Base-by-base conservation (phyloP, 2,329 filamentous ascomycete genomes). In the Fusarium drepaniforme region DNA sequence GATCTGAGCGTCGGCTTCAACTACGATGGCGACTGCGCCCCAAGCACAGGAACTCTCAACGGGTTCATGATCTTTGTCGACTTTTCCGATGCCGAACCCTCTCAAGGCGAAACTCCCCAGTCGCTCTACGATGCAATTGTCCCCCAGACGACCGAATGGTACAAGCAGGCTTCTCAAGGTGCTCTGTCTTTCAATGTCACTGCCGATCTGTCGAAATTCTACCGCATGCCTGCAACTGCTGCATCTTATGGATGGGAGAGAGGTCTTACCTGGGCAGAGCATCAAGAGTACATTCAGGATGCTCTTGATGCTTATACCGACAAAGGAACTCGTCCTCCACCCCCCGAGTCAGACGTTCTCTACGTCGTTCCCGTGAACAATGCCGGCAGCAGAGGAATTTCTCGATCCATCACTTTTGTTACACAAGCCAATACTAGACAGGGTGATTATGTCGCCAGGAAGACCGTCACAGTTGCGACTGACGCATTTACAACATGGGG, bases 41-140 rank as follows among this genome's bases (percentile, higher is more conserved):
- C 82, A 1, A 80, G 79, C 58, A 78, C 74, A 0, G 83, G 83
- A 9, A 78, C 77, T 0, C 70, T 83, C 3, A 73, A 64, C 11
- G 81, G 77, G 13, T 80, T 77, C 66, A 83, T 84, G 82, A 74
- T 84, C 23, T 84, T 84, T 67, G 76, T 84, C 61, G 82, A 84
- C 73, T 84, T 83, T 59, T 66, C 72, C 3, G 82, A 83, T 15
- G 46, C 64, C 4, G 75, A 75, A 12, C 69, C 72, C 0, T 46
- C 65, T n/a, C 72, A 77, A 33, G 70, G 59, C 4, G 74, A 79
- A 18, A 71, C 78, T 0, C 79, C 80, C 0, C 25, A 80, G 44
- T 59, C 63, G 2, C 72, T 83, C 2, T 61, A 68, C 15, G 65
- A 77, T 30, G 37, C 70, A 23, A 38, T 75, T 0, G 40, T 78